phyloP scores from a whole-genome alignment of 169 alveolate species.

The Plasmodium sp. region DNA sequence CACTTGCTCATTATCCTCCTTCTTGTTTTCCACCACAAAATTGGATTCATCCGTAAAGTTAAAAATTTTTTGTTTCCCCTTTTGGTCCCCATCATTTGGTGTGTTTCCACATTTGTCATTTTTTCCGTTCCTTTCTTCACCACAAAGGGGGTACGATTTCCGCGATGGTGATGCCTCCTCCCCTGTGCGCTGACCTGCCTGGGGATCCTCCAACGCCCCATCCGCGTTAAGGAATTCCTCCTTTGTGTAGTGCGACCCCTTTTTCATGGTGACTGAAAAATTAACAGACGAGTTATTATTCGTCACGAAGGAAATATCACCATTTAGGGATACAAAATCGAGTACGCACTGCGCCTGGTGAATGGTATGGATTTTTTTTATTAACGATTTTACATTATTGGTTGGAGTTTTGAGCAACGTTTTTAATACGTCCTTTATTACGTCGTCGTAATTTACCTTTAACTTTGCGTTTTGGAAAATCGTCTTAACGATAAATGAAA shows the following conservation, averaged over 20 bases:
- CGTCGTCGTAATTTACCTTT: slow-evolving; percentile 58
- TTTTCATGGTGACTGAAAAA: slow-evolving; percentile 62
- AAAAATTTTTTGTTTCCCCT: slow-evolving; percentile 22
- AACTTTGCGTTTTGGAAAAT: slow-evolving; percentile 57
- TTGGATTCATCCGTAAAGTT: slow-evolving; percentile 35
- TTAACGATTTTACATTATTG: slow-evolving; percentile 32
- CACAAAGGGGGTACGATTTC: not conserved
- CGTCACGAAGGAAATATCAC: slow-evolving; percentile 16
- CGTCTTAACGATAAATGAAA: slow-evolving; percentile 64
- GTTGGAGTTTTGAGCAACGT: slow-evolving; percentile 70
- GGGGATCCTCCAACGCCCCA: not conserved
- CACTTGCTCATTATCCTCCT: slow-evolving; percentile 35
- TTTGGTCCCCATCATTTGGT: not conserved
- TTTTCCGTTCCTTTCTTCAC: not conserved
- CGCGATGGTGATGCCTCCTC: not conserved
- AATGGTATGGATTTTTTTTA: slow-evolving; percentile 44
- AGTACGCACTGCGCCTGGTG: slow-evolving; percentile 69
- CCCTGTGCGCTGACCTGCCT: not conserved
- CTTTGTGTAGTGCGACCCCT: slow-evolving; percentile 53
- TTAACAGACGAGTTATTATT: slow-evolving; percentile 38
- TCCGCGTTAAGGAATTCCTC: slow-evolving; percentile 46
- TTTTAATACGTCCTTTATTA: slow-evolving; percentile 60
- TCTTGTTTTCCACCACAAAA: slow-evolving; percentile 62
- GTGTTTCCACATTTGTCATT: not conserved
- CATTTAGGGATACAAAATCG: slow-evolving; percentile 68